Conservation (phyloP, 257 asterid species). For the Rhazya stricta region DNA sequence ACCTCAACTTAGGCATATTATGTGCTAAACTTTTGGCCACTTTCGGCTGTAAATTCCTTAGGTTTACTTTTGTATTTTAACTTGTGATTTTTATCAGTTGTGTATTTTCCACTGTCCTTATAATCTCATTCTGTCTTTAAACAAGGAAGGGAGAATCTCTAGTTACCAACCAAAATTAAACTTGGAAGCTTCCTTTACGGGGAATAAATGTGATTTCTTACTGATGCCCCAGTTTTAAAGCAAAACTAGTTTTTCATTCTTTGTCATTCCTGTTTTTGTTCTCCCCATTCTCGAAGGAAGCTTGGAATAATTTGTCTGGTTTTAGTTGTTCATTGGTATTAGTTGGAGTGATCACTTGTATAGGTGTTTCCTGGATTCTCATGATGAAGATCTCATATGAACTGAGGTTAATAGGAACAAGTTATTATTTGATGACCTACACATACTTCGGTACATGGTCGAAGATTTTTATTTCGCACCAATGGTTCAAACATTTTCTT, state of each 20-base stretch:
- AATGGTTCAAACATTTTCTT: neutral
- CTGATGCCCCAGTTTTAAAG: neutral
- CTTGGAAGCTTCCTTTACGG: neutral
- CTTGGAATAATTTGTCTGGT: neutral
- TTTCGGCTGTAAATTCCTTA: neutral
- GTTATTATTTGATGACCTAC: neutral
- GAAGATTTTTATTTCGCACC: neutral
- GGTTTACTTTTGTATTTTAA: too few species aligned
- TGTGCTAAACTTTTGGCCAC: neutral
- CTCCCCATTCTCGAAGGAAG: neutral
- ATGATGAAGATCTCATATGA: neutral
- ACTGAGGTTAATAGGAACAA: neutral
- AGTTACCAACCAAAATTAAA: neutral
- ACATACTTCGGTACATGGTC: neutral
- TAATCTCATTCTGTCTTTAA: neutral
- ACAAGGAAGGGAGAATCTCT: too few species aligned
- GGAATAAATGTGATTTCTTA: neutral
- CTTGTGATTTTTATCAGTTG: too few species aligned
- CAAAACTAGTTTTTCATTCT: neutral
- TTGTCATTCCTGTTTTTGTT: neutral
- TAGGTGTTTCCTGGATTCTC: neutral
- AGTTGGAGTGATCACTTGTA: neutral
- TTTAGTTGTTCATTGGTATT: neutral
- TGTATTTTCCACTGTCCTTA: too few species aligned
- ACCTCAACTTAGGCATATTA: neutral